phyloP scores from a whole-genome alignment of 257 asterid species.

The Primulina huaijiensis region DNA sequence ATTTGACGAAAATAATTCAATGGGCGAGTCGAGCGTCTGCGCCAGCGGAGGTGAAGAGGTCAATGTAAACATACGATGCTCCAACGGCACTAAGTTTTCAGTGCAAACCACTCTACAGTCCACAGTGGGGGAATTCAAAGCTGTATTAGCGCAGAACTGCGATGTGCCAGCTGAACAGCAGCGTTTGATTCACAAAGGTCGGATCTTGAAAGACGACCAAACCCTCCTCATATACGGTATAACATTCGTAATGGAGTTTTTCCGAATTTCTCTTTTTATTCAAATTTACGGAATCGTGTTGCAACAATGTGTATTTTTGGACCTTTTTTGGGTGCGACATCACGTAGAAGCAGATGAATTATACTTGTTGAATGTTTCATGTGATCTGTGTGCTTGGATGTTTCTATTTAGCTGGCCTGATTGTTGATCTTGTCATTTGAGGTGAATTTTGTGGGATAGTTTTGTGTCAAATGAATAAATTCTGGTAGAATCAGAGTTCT shows the following conservation, averaged over 20 bases:
- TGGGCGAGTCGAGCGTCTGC: constrained; percentile 42
- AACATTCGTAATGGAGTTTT: not conserved
- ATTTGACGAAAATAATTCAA: too few relatives aligned
- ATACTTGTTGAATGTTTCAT: not conserved
- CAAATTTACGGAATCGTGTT: not conserved
- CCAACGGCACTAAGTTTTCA: constrained; percentile 59
- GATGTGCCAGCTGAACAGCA: constrained; percentile 59
- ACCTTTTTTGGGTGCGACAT: not conserved
- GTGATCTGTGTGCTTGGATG: constrained; percentile 9
- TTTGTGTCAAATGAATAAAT: too few relatives aligned
- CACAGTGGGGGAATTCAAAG: constrained; percentile 55
- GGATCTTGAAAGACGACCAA: constrained; percentile 60
- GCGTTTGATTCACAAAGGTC: constrained; percentile 62
- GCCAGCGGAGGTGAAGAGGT: constrained; percentile 42
- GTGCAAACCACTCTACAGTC: constrained; percentile 49
- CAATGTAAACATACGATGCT: constrained; percentile 52
- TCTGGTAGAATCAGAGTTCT: too few relatives aligned
- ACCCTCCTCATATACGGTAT: constrained; percentile 57
- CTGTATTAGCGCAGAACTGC: constrained; percentile 43
- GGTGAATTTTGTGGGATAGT: not conserved
- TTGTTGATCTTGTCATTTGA: constrained; percentile 21
- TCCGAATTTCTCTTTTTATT: not conserved
- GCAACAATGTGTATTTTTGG: not conserved
- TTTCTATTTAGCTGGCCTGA: too few relatives aligned
- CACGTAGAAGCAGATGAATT: not conserved